These are phyloP conservation scores for Ichthyophthirius multifiliis DNA, from an alignment of 169 alveolate species.

Conservation along the genomic window DNA sequence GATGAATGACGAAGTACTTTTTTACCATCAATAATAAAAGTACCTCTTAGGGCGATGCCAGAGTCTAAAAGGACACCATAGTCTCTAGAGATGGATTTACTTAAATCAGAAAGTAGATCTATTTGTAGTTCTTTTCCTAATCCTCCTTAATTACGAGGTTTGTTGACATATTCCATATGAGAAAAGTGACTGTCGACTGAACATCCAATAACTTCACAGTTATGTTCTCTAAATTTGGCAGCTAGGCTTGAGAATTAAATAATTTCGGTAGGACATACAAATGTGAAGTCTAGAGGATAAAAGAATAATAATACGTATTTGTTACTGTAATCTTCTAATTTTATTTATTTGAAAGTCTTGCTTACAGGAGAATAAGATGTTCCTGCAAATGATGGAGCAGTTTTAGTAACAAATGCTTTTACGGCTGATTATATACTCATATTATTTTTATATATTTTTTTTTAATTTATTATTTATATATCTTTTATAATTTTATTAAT, in stretches of 20 bases:
- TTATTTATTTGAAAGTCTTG: conserved; percentile 84
- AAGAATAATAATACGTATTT: conserved; percentile 96
- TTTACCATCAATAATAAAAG: conserved; percentile 56
- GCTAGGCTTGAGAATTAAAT: conserved; percentile 92
- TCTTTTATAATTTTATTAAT: too few relatives aligned
- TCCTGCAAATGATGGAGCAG: conserved; percentile 12
- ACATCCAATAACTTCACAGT: conserved; percentile 90
- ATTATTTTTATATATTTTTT: background rate
- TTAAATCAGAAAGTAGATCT: conserved; percentile 92
- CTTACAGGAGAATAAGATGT: conserved; percentile 7
- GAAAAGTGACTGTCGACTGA: conserved; percentile 95
- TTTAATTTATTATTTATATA: too few relatives aligned
- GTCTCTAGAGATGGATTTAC: conserved; percentile 86
- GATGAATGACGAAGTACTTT: conserved; percentile 46
- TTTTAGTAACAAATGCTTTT: conserved; percentile 14
- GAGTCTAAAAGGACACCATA: conserved; percentile 88
- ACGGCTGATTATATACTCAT: background rate
- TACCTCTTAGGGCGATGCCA: conserved; percentile 53
- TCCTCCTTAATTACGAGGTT: conserved; percentile 95
- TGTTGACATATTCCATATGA: conserved; percentile 95
- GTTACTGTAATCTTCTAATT: conserved; percentile 92
- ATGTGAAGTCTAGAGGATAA: conserved; percentile 99
- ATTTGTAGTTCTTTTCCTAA: conserved; percentile 90
- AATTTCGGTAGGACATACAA: conserved; percentile 99
- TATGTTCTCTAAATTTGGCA: conserved; percentile 89